Base-by-base conservation (phyloP, 116 monocot genomes). In the Iris pallida region DNA sequence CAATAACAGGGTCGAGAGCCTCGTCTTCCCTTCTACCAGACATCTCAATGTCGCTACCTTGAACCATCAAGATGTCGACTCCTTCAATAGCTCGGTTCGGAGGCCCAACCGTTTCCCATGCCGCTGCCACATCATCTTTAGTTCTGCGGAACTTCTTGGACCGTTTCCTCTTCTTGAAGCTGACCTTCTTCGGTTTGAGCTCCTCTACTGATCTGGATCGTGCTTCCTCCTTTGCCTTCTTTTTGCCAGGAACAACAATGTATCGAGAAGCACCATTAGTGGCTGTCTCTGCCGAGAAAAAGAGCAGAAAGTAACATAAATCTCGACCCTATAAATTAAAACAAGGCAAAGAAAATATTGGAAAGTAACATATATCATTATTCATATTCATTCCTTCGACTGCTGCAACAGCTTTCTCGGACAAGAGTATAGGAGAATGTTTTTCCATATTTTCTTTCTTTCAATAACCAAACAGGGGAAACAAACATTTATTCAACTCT, bases 161-260 rank as follows among this genome's bases (percentile, higher is more conserved):
- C 77, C 74, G 75, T 79, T 79, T 87, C 74, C 72, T 87, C n/a
- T n/a, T n/a, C 69, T 87, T 89, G 42, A 75, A 74, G 6, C 42
- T 57, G 10, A 55, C 60, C 74, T 80, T 94, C 64, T 79, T 90
- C 4, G 82, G 75, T 71, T 90, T 90, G 45, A 94, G 67, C 59
- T 71, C 56, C 51, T 82, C 84, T 8, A 46, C n/a, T 42, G 49
- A 44, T 71, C 84, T 75, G 44, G 47, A 17, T 64, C 55, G 68
- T 13, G 54, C 61, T 46, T 88, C 92, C 7, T 65, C 53, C 57
- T n/a, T 81, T 11, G 51, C 52, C 62, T 83, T 85, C 73, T n/a
- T 87, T 70, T 87, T 82, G 47, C 57, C 75, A 42, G 94, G 94
- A 45, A 94, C 68, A 14, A 94, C 90, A 2, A 80, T 79, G 65